Conservation (phyloP, 176 grass and related monocot genomes). For the Luzula sylvatica region DNA sequence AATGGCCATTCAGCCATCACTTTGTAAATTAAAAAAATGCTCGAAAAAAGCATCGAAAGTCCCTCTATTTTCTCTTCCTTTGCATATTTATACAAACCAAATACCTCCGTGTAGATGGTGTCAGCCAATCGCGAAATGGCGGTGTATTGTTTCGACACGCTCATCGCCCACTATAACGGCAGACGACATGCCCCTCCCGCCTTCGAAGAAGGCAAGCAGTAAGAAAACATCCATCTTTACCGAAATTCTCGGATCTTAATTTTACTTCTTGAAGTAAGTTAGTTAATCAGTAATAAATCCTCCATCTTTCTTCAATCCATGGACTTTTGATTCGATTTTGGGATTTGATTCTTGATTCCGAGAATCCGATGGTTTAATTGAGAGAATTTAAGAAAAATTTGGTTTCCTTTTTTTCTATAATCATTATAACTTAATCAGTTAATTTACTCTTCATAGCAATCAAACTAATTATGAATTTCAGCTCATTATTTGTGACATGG, state of each 20-base stretch:
- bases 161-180: constrained; percentile 75
- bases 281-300: no score
- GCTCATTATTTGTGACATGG: constrained; percentile 98
- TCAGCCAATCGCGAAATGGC: constrained; percentile 85
- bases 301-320: not conserved
- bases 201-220: constrained; percentile 95
- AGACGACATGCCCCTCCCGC: constrained; percentile 49
- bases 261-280: not conserved
- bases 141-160: constrained; percentile 95
- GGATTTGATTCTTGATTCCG: not conserved
- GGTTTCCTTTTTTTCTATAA: no score
- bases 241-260: not conserved
- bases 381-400: no score
- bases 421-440: no score
- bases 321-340: not conserved
- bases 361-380: no score
- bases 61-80: no score
- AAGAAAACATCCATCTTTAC: constrained; percentile 5
- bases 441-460: no score
- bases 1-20: not conserved
- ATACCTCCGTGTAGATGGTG: constrained; percentile 52
- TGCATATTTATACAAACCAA: constrained; percentile 10
- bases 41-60: not conserved
- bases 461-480: constrained; percentile 25
- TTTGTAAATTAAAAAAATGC: not conserved